These are phyloP conservation scores for Ambrosiella cleistominuta DNA, from an alignment of 2,329 filamentous ascomycete species.

Conservation along the genomic window DNA sequence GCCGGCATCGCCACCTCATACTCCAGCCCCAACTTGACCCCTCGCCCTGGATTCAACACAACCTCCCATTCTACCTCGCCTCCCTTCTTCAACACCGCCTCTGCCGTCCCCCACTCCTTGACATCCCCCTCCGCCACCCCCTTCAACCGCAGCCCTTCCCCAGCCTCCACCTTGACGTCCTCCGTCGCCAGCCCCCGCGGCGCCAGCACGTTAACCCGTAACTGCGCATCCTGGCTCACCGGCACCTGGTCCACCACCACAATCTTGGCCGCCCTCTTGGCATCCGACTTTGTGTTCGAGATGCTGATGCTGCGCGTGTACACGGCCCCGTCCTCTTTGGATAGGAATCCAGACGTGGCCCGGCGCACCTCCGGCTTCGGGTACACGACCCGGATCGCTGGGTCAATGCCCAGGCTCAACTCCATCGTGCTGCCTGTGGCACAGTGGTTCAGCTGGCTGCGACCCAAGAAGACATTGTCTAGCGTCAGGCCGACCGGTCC, in stretches of 20 bases:
- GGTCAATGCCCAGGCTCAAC: constrained; percentile 42
- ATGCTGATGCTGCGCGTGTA: constrained; percentile 33
- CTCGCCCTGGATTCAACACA: constrained; percentile 36
- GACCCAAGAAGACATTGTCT: constrained; percentile 46
- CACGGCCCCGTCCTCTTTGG: constrained; percentile 32
- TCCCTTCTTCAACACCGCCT: constrained; percentile 33
- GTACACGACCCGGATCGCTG: constrained; percentile 36
- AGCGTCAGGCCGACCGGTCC: constrained; percentile 41
- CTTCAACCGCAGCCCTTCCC: constrained; percentile 16
- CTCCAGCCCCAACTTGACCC: constrained; percentile 39
- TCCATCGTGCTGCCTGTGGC: constrained; percentile 35
- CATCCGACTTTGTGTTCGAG: constrained; percentile 28
- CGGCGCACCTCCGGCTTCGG: constrained; percentile 36
- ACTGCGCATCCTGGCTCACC: constrained; percentile 40
- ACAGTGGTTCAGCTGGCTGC: constrained; percentile 36
- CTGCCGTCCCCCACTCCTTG: constrained; percentile 36
- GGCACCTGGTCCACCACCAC: constrained; percentile 43
- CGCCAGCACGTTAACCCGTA: constrained; percentile 31
- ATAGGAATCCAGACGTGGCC: constrained; percentile 33
- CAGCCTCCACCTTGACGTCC: constrained; percentile 23
- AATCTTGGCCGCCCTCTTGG: constrained; percentile 26
- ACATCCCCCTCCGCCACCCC: constrained; percentile 18
- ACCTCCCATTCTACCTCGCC: constrained; percentile 44
- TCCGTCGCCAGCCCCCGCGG: constrained; percentile 31
- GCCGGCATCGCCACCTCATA: constrained; percentile 42